Conservation (phyloP, 2,329 filamentous ascomycete genomes). For the Penicillium thymicola region DNA sequence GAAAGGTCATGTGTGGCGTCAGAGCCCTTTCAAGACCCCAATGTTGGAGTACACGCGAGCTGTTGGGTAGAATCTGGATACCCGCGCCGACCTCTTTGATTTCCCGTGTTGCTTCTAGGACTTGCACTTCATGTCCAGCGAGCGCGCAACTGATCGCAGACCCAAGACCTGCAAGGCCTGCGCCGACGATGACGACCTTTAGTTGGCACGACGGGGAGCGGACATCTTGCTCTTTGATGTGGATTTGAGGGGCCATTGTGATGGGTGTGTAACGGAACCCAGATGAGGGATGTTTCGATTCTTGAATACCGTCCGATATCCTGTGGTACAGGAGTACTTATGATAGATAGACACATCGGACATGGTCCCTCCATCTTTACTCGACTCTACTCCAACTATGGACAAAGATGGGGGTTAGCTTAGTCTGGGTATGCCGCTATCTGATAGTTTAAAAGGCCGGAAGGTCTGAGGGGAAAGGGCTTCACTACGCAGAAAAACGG, state of each 20-base stretch:
- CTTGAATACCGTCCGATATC: background rate
- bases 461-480: conserved; percentile 4
- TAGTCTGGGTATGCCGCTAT: background rate
- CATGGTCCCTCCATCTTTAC: background rate
- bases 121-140: conserved; percentile 24
- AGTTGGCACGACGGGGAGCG: conserved; percentile 49
- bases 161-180: conserved; percentile 29
- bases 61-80: conserved; percentile 30
- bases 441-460: conserved; percentile 5
- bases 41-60: conserved; percentile 39
- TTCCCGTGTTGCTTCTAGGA: conserved; percentile 24
- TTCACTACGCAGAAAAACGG: background rate
- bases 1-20: conserved; percentile 42
- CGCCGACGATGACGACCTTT: conserved; percentile 36
- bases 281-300: background rate
- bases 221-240: conserved; percentile 36
- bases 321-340: conserved; percentile 10
- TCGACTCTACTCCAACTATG: background rate
- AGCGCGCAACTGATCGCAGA: conserved; percentile 26
- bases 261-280: background rate
- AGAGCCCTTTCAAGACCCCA: conserved; percentile 46
- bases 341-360: background rate
- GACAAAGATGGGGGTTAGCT: conserved; percentile 22
- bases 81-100: conserved; percentile 31
- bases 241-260: conserved; percentile 46